Base-by-base conservation (phyloP, 768 basidiomycete genomes). In the Trametes maxima region DNA sequence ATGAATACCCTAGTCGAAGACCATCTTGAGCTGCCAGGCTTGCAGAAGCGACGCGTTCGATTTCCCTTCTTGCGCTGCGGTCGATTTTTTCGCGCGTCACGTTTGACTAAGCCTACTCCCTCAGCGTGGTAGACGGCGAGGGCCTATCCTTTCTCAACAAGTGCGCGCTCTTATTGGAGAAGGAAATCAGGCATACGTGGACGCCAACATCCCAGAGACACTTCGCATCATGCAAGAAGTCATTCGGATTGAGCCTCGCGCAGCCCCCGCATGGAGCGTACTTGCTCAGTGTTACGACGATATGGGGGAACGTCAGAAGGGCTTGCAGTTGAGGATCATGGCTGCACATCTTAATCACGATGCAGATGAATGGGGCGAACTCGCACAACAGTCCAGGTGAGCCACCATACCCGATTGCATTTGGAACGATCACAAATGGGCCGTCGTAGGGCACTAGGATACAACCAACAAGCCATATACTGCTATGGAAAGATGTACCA, bases 191-290 rank as follows among this genome's bases (percentile, higher is more conserved):
- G 89, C 90, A 2, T 97, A 92, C 72, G 84, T 95, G 51, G 85
- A 89, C 67, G 83, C 78, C 61, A 75, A 92, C 57, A 75, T 86
- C 10, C 74, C 79, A 2, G 81, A 88, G 65, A 88, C 94, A 0
- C 86, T 94, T 37, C 83, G 85, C 19, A 81, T 88, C 24, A 91
- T 95, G 84, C 87, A 89, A 70, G 94, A 98, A 70, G 92, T 97
- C 65, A 94, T 99, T 55, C 85, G 93, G 10, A 92, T 95, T 57
- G 96, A 99, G 71, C 94, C 95, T 2, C 85, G 90, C 17, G 90
- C 94, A 1, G 79, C 82, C 0, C 76, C 85, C 2, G 91, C 94
- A 1, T 99, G 95, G 95, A 85, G 86, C 8, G 92, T 94, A 0
- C 83, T 98, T 6, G 93, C 91, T 2, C 85, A 89, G 64, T 92